Evolutionary conservation across 441 rosid species (phyloP).

Genomic region (Erodium trifolium): DNA sequence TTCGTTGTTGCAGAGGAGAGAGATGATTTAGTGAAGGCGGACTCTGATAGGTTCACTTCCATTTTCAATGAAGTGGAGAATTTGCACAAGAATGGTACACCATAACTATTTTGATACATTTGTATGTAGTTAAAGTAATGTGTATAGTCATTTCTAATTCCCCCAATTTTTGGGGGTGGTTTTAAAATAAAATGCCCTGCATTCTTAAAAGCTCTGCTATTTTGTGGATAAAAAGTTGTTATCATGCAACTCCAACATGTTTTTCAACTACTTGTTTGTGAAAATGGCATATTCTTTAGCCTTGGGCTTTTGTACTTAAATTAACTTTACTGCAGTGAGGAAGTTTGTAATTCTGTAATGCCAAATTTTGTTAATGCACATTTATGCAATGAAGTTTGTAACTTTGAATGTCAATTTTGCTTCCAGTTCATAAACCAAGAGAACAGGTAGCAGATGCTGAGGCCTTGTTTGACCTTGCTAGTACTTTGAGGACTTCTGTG

Average conservation of each 20-base stretch:
- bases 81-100: slow-evolving; percentile 9
- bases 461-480: slow-evolving; percentile 54
- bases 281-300: not conserved
- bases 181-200: no score
- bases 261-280: no score
- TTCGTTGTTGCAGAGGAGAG: slow-evolving; percentile 16
- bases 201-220: no score
- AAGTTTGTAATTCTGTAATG: not conserved
- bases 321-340: not conserved
- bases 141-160: no score
- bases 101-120: not conserved
- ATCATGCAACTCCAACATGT: no score
- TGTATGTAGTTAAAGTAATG: not conserved
- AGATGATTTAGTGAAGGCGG: slow-evolving; percentile 18
- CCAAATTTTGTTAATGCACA: not conserved
- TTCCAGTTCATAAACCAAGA: slow-evolving; percentile 63
- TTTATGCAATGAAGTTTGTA: not conserved
- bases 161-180: no score
- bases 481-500: slow-evolving; percentile 48
- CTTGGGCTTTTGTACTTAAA: not conserved
- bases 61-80: slow-evolving; percentile 22
- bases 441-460: slow-evolving; percentile 88
- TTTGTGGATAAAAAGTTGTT: no score
- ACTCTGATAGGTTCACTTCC: slow-evolving; percentile 19
- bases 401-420: not conserved